A percentile compares a stretch with the other conserved stretches of the same genome.
Conservation (phyloP, 768 basidiomycete species). For the Kwoniella shandongensis region DNA sequence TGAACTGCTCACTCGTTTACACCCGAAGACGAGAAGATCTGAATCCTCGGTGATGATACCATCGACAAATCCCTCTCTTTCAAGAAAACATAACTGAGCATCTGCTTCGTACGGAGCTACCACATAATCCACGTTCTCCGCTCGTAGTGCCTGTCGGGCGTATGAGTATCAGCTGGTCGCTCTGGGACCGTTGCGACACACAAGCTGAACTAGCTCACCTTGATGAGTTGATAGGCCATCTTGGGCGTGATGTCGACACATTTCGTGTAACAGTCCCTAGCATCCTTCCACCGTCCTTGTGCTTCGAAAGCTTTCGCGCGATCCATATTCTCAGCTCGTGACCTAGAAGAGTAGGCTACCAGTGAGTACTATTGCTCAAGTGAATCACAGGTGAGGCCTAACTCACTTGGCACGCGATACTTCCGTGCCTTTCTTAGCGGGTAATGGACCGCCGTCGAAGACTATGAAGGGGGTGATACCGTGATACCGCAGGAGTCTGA, state of each 20-base stretch:
- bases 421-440: constrained; percentile 91
- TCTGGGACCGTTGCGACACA: not conserved
- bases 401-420: constrained; percentile 64
- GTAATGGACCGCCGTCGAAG: constrained; percentile 93
- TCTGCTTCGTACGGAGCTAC: constrained; percentile 99
- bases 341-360: no score
- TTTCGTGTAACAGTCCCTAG: constrained; percentile 84
- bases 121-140: constrained; percentile 76
- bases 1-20: constrained; percentile 63
- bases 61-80: constrained; percentile 75
- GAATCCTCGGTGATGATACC: constrained; percentile 97
- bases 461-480: constrained; percentile 86
- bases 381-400: not conserved
- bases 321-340: constrained; percentile 71
- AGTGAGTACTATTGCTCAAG: no score
- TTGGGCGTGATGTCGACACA: constrained; percentile 93
- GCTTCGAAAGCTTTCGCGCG: constrained; percentile 70
- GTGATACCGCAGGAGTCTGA: constrained; percentile 79
- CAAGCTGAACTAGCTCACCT: constrained; percentile 60
- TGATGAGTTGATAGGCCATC: constrained; percentile 97
- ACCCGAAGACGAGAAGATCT: constrained; percentile 96
- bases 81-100: constrained; percentile 91
- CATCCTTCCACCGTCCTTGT: constrained; percentile 76
- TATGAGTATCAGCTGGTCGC: constrained; percentile 5
- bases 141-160: constrained; percentile 70